Evolutionary conservation across 768 basidiomycete species (phyloP).

Genomic region (Lepiota venenata): DNA sequence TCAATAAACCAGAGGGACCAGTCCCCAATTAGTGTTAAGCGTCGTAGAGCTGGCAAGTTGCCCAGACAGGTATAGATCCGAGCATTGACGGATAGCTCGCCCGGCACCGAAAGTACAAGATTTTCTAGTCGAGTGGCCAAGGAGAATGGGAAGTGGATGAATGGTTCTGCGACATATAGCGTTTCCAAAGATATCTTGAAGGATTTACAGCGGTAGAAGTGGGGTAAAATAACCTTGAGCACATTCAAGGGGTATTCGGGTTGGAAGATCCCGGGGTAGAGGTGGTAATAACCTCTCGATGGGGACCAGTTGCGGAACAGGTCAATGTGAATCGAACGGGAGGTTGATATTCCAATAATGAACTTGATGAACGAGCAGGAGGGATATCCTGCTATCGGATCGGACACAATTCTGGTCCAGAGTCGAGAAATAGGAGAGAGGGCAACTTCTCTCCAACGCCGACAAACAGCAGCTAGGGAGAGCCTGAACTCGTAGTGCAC

Average conservation of each 20-base stretch:
- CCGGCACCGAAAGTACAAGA: neutral
- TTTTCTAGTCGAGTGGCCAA: neutral
- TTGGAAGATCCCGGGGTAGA: neutral
- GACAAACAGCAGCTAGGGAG: slow-evolving; percentile 1
- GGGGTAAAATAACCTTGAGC: neutral
- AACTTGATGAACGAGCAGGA: neutral
- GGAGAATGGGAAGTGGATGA: neutral
- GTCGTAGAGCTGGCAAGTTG: slow-evolving; percentile 3
- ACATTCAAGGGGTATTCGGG: neutral
- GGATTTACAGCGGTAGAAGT: slow-evolving; percentile 2
- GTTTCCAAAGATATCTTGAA: neutral
- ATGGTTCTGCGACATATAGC: neutral
- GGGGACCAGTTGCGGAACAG: neutral
- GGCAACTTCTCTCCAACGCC: slow-evolving; percentile 3
- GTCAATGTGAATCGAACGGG: neutral
- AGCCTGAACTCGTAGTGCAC: slow-evolving; percentile 2
- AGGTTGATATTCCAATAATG: neutral
- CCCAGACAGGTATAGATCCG: neutral
- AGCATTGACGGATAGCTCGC: neutral
- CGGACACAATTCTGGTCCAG: slow-evolving; percentile 2
- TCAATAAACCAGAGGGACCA: neutral
- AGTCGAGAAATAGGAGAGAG: neutral
- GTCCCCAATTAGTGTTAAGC: neutral
- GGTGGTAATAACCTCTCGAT: neutral
- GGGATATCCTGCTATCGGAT: neutral